Base-by-base conservation (phyloP, 345 rosid species). In the Zanthoxylum bungeanum region DNA sequence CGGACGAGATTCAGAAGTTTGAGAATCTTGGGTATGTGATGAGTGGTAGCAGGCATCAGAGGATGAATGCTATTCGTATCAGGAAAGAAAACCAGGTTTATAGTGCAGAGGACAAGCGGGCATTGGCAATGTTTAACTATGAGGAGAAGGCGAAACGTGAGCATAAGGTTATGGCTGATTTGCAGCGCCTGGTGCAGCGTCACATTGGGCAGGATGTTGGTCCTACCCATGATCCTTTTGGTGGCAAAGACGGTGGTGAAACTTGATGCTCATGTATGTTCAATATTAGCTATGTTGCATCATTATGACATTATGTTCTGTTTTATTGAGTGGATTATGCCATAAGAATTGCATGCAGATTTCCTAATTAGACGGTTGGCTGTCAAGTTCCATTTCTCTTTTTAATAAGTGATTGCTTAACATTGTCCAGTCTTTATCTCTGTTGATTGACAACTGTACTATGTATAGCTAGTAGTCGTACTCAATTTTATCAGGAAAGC, bases 51-150 rank as follows among this genome's bases (percentile, higher is more conserved):
- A 91, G 99, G 76, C 98, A 95, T 69, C 96, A 89, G 77, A 91
- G 98, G 81, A 95, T 92, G 97, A 91, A 92, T 88, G 99, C 98
- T 33, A 95, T 95, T 77, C 96, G 98, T 92, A 95, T 93, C 49
- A 88, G 99, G 89, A 96, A 93, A 76, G 97, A 96, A 84, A 96
- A 93, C 83, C 99, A 93, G 72, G 99, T 96, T 69, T 96, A 93
- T 61, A 93, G 99, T 75, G 99, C 98, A 8, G 98, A 96, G 82
- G 99, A 93, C 64, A 96, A 89, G 88, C 83, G 97, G 10, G 99
- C 97, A 5, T 72, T 91, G 87, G 98, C 99, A 2, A 93, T 93
- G 97, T 96, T 93, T 73, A 96, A 91, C 83, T 96, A 96, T 60
- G 99, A 96, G 73, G 99, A 96, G 86, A 95, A 91, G 85, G 88